phyloP scores from a whole-genome alignment of 2,329 filamentous ascomycete species.

The Sporothrix sp. region DNA sequence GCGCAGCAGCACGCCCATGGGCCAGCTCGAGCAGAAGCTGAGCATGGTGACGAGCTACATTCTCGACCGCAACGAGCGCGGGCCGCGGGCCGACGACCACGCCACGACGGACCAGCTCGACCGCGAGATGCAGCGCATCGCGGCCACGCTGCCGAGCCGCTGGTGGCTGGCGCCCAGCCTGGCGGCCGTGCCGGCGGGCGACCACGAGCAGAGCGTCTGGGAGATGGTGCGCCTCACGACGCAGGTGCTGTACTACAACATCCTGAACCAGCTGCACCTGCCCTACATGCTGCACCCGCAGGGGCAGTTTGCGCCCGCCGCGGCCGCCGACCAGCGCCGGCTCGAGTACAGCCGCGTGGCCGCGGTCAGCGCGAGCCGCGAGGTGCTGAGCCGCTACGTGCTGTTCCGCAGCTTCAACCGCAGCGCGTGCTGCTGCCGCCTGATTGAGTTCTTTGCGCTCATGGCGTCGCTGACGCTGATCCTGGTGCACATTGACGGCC shows the following conservation, averaged over 20 bases:
- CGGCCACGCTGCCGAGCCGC: conserved; percentile 28
- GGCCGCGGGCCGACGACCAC: conserved; percentile 19
- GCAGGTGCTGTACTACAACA: conserved; percentile 31
- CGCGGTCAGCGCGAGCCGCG: conserved; percentile 30
- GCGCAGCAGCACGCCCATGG: conserved; percentile 22
- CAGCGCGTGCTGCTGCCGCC: conserved; percentile 25
- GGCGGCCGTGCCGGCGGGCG: not conserved
- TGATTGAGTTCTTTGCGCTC: conserved; percentile 26
- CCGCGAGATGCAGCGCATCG: conserved; percentile 27
- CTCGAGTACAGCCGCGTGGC: conserved; percentile 28
- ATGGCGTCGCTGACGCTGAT: conserved; percentile 28
- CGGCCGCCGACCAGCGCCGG: conserved; percentile 12
- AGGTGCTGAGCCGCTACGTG: conserved; percentile 29
- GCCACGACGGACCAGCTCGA: conserved; percentile 28
- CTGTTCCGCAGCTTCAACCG: conserved; percentile 25
- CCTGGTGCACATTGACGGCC: conserved; percentile 28
- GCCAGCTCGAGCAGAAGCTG: conserved; percentile 29
- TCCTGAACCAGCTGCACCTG: conserved; percentile 31
- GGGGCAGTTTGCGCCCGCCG: not conserved
- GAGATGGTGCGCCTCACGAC: conserved; percentile 26
- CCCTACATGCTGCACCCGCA: conserved; percentile 28
- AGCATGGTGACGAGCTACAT: conserved; percentile 28
- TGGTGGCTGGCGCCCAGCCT: conserved; percentile 32
- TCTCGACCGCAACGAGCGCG: conserved; percentile 27
- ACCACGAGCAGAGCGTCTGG: conserved; percentile 18